These are phyloP conservation scores for Scleromitrula shiraiana DNA, from an alignment of 2,329 filamentous ascomycete genomes.

Conservation along the genomic window DNA sequence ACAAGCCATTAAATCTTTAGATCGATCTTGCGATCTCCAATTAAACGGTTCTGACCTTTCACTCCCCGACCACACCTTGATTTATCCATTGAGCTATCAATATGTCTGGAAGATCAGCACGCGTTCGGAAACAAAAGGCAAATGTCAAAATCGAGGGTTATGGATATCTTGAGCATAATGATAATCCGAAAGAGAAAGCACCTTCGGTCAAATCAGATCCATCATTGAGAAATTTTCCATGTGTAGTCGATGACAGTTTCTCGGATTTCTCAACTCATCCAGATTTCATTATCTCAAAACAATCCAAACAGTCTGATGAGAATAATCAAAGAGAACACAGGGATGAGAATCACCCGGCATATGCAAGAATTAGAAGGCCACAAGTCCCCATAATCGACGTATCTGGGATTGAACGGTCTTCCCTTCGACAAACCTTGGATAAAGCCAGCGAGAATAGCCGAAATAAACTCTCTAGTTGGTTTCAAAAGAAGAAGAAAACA, in stretches of 20 bases:
- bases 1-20: too few species aligned
- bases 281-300: conserved; percentile 1
- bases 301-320: background rate
- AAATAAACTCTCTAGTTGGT: conserved; percentile 2
- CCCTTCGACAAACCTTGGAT: conserved; percentile 5
- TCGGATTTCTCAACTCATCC: background rate
- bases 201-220: conserved; percentile 4
- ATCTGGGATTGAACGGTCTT: conserved; percentile 7
- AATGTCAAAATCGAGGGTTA: conserved; percentile 29
- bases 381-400: conserved; percentile 5
- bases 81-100: too few species aligned
- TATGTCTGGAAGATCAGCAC: conserved; percentile 50
- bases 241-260: background rate
- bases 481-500: conserved; percentile 9
- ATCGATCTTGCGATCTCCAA: background rate
- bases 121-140: conserved; percentile 49
- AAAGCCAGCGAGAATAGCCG: conserved; percentile 8
- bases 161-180: conserved; percentile 4
- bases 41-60: background rate
- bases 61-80: background rate
- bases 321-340: background rate
- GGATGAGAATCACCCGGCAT: background rate
- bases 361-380: conserved; percentile 7
- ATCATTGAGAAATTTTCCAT: background rate
- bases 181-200: background rate